Base-by-base conservation (phyloP, 202 grass and related monocot genomes). In the Zizania palustris region DNA sequence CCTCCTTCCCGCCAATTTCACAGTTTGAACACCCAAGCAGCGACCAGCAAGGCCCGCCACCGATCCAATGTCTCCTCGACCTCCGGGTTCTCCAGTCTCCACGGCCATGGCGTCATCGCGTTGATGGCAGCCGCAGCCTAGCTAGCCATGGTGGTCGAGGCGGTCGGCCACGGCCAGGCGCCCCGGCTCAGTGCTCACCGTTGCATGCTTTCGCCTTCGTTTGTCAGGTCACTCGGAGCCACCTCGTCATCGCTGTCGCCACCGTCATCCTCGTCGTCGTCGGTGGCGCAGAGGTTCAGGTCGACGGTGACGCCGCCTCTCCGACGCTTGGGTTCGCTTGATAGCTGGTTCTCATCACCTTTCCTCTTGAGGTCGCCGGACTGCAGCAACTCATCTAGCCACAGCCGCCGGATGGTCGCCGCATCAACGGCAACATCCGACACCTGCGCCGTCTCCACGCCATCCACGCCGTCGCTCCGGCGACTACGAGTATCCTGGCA, bases 161-260 rank as follows among this genome's bases (percentile, higher is more conserved):
- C 71, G 56, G 34, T 67, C 62, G 5, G 5, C 11, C 43, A 33
- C 62, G 5, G 5, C 11, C 43, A 33, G 6, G 22, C 22, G 45
- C 20, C 67, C 45, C 4, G 44, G 11, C 12, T n/a, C n/a, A n/a
- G n/a, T n/a, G n/a, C n/a, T 65, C 69, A 21, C 16, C 65, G n/a
- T 63, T 39, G 53, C 67, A 28, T 62, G 12, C 19, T 46, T 13
- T 69, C 48, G 4, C 58, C 53, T 11, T 89, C 73, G 1, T 90
- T 82, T 9, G 87, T 93, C 35, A 87, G 38, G 65, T 89, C 84
- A 11, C 90, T 89, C 1, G 90, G 86, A 49, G 81, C 70, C 1
- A 51, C 76, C 51, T 84, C 72, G 11, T 71, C 65, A 41, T 92
- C 80, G 63, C 55, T 77, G 53, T 71, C 43, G 3, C 48, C 60